Evolutionary conservation across 352 stramenopile genomes (phyloP).

Genomic region (Globisporangium acanthophoron): DNA sequence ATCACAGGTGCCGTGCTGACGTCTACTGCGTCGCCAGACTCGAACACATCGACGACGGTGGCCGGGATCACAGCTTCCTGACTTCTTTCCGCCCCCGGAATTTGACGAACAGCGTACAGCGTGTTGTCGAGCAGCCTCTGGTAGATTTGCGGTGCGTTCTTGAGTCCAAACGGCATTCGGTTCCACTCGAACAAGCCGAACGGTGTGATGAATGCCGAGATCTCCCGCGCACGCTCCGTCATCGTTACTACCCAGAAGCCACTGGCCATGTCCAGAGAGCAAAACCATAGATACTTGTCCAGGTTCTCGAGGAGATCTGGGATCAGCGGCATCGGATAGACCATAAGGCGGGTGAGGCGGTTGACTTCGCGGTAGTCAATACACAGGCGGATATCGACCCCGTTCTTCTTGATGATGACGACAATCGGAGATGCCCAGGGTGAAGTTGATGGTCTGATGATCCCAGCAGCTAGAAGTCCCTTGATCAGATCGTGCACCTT

Average conservation of each 20-base stretch:
- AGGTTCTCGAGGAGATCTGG: conserved; percentile 16
- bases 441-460: conserved; percentile 11
- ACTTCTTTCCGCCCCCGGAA: background rate
- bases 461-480: conserved; percentile 6
- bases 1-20: conserved; percentile 1
- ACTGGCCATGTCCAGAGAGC: conserved; percentile 16
- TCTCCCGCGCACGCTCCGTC: conserved; percentile 9
- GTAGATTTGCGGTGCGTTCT: conserved; percentile 23
- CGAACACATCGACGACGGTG: background rate
- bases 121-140: conserved; percentile 22
- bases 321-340: conserved; percentile 18
- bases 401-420: conserved; percentile 19
- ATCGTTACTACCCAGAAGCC: conserved; percentile 20
- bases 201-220: conserved; percentile 20
- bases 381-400: conserved; percentile 14
- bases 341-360: conserved; percentile 10
- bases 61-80: background rate
- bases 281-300: conserved; percentile 12
- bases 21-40: background rate
- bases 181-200: conserved; percentile 19
- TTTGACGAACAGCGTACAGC: conserved; percentile 7
- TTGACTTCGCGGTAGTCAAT: conserved; percentile 17
- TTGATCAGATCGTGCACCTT: conserved; percentile 12
- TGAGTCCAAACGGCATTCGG: conserved; percentile 18
- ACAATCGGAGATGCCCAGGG: conserved; percentile 17